Percentiles rank a stretch among this genome's conserved stretches.
Conservation (phyloP, 1,139 yeast genomes). For the Magnusiomyces suaveolens region DNA sequence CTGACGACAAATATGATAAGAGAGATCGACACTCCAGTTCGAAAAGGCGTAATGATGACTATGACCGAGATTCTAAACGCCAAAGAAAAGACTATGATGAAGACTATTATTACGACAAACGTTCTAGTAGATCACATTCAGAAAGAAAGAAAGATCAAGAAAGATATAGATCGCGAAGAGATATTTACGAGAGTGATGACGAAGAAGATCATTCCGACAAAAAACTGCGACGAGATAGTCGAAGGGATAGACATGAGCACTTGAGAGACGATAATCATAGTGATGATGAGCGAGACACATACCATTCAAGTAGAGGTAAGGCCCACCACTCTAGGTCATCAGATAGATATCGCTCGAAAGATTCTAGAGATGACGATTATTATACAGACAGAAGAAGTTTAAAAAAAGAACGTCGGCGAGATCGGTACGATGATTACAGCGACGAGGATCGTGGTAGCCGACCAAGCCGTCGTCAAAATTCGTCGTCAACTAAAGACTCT, state of each 20-base stretch:
- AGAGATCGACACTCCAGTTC: neutral
- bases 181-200: neutral
- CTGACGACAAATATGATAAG: neutral
- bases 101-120: neutral
- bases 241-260: neutral
- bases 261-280: neutral
- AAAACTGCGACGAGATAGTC: neutral
- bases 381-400: no score
- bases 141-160: neutral
- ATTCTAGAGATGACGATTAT: neutral
- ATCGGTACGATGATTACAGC: neutral
- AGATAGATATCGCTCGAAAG: neutral
- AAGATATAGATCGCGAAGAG: neutral
- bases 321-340: neutral
- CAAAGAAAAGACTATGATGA: neutral
- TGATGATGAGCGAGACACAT: neutral
- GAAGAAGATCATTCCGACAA: neutral
- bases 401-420: no score
- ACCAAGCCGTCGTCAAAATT: neutral
- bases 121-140: neutral
- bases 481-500: neutral
- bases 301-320: neutral
- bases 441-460: neutral
- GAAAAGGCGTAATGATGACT: neutral
- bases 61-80: neutral